phyloP scores from a whole-genome alignment of 2,329 filamentous ascomycete species.

The Triangularia setosa region DNA sequence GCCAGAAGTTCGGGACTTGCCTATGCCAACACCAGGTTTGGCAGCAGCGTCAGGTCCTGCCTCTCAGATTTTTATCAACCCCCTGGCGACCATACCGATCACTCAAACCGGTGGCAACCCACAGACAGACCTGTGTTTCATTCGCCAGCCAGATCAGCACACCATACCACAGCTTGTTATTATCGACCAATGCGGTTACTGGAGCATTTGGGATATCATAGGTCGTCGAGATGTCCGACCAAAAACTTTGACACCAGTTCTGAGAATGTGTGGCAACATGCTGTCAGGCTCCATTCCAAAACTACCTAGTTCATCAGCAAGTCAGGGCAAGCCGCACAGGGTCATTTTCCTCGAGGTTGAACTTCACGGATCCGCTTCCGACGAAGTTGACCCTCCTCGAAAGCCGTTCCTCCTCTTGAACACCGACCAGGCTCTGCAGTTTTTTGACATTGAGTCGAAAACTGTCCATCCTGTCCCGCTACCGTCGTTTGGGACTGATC shows the following conservation, averaged over 20 bases:
- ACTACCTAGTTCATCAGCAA: conserved; percentile 9
- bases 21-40: conserved; percentile 1
- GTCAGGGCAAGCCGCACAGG: conserved; percentile 37
- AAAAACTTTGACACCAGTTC: conserved; percentile 32
- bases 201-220: conserved; percentile 63
- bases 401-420: conserved; percentile 18
- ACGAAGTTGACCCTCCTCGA: neutral
- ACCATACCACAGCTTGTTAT: conserved; percentile 57
- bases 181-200: conserved; percentile 61
- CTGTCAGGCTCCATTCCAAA: conserved; percentile 16
- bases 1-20: conserved; percentile 42
- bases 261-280: conserved; percentile 43
- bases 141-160: conserved; percentile 47
- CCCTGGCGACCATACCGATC: conserved; percentile 49
- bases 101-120: conserved; percentile 49
- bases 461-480: conserved; percentile 18
- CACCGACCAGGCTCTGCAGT: conserved; percentile 14
- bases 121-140: conserved; percentile 64
- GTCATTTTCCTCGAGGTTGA: conserved; percentile 34
- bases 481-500: conserved; percentile 27
- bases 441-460: conserved; percentile 17
- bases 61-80: conserved; percentile 48
- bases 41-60: conserved; percentile 3
- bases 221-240: conserved; percentile 35
- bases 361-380: conserved; percentile 1